A percentile compares a stretch with the other conserved stretches of the same genome.
Conservation (phyloP, 1,284 basidiomycete genomes). For the Tremellales sp. region DNA sequence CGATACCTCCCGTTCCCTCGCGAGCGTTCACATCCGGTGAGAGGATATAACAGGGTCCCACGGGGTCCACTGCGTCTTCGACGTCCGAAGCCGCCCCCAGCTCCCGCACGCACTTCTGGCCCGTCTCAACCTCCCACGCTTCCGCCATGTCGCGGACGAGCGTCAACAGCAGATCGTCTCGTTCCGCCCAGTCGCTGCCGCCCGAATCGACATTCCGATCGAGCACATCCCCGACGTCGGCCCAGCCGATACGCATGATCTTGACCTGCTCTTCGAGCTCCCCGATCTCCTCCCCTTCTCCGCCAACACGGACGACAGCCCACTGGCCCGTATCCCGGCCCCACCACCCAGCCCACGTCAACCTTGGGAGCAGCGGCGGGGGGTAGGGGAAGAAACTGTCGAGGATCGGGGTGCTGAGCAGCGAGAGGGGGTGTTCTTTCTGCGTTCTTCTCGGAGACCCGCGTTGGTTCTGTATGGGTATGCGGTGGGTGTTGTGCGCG, state of each 20-base stretch:
- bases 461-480: conserved; percentile 12
- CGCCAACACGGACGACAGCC: not conserved
- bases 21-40: conserved; percentile 11
- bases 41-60: conserved; percentile 29
- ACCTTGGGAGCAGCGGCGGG: conserved; percentile 38
- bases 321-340: conserved; percentile 19
- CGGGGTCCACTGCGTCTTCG: conserved; percentile 4
- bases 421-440: conserved; percentile 32
- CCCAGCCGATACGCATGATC: conserved; percentile 38
- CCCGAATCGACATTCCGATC: conserved; percentile 22
- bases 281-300: conserved; percentile 8
- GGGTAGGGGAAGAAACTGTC: conserved; percentile 44
- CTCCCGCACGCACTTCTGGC: conserved; percentile 31
- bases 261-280: conserved; percentile 23
- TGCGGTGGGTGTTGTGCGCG: conserved; percentile 18
- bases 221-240: conserved; percentile 41
- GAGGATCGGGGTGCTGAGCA: conserved; percentile 36
- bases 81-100: conserved; percentile 8
- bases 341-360: conserved; percentile 42
- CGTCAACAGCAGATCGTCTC: conserved; percentile 19
- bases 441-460: not conserved
- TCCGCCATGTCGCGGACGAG: conserved; percentile 24
- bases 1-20: not conserved
- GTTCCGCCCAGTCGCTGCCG: conserved; percentile 16
- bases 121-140: conserved; percentile 18